These are phyloP conservation scores for slime mould (Dictyostelium discoideum) DNA, from an alignment of 78 protist species.

Conservation along the genomic window DNA sequence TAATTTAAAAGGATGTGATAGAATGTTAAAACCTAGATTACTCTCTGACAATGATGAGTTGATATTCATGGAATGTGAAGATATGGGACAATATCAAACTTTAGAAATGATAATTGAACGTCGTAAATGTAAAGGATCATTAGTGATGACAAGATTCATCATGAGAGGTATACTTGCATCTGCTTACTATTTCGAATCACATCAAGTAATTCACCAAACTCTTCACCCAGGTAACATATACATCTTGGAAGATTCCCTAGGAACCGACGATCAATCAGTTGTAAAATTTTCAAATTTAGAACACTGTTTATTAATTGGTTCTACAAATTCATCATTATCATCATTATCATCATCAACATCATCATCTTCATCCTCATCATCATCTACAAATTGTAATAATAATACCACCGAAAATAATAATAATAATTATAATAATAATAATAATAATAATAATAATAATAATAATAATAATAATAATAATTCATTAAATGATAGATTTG, in stretches of 20 bases:
- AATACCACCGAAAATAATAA: background rate
- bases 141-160: background rate
- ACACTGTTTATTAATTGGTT: background rate
- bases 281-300: constrained; percentile 17
- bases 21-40: background rate
- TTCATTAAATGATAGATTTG: constrained; percentile 18
- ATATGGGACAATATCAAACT: constrained; percentile 8
- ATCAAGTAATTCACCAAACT: background rate
- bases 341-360: too few relatives aligned
- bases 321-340: background rate
- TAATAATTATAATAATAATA: too few relatives aligned
- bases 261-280: background rate
- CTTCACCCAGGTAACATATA: background rate
- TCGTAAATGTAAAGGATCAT: background rate
- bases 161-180: background rate
- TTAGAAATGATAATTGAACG: background rate
- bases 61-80: background rate
- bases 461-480: background rate
- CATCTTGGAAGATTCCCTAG: background rate
- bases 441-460: background rate
- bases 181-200: background rate
- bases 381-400: too few relatives aligned
- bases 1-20: background rate
- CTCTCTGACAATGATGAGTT: background rate
- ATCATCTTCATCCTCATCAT: too few relatives aligned